Conservation (phyloP, 257 asterid genomes). For the Craterostigma plantagineum region DNA sequence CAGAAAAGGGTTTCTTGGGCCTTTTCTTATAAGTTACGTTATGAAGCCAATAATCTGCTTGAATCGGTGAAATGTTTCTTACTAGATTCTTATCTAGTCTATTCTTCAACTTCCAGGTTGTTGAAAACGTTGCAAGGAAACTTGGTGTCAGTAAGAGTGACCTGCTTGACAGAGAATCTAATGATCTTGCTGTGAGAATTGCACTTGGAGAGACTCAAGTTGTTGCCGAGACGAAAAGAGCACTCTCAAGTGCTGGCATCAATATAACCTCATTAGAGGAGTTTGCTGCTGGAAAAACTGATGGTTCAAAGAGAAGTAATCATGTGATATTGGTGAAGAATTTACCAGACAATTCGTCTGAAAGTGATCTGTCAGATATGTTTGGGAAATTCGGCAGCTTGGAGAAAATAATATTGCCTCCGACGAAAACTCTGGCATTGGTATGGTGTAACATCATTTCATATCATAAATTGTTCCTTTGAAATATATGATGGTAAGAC, state of each 20-base stretch:
- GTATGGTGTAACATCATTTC: conserved; percentile 28
- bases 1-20: no score
- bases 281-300: conserved; percentile 60
- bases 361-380: conserved; percentile 59
- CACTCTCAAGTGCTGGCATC: conserved; percentile 69
- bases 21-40: no score
- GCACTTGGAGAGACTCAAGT: conserved; percentile 96
- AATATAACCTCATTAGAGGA: conserved; percentile 64
- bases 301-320: conserved; percentile 76
- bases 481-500: no score
- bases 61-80: no score
- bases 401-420: conserved; percentile 77
- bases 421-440: conserved; percentile 80
- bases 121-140: conserved; percentile 76
- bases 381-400: conserved; percentile 77
- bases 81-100: no score
- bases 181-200: conserved; percentile 68
- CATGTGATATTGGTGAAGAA: conserved; percentile 84
- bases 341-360: conserved; percentile 79
- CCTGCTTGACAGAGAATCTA: conserved; percentile 65
- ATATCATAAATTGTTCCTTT: no score
- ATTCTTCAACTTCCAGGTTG: conserved; percentile 33
- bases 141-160: conserved; percentile 81
- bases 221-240: conserved; percentile 78
- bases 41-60: no score